Percentiles rank a stretch among this genome's conserved stretches.
Evolutionary conservation across 306 rosid species (phyloP).

Genomic region (Coriaria nepalensis): DNA sequence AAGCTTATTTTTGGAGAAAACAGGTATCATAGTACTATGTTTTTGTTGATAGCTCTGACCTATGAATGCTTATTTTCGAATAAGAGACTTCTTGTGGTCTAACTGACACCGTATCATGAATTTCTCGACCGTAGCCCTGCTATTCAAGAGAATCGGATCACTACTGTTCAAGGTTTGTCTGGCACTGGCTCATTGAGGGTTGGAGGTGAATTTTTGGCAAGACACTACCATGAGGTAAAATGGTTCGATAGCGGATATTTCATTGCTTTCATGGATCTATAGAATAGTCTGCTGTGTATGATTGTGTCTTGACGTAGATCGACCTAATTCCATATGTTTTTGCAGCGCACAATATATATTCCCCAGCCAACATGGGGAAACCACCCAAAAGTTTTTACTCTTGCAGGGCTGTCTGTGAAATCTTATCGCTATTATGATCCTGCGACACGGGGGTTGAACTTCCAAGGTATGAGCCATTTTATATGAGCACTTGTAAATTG

Average conservation of each 20-base stretch:
- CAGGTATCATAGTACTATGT: slow-evolving; percentile 32
- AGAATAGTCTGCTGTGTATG: no score
- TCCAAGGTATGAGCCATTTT: slow-evolving; percentile 46
- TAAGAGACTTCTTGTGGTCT: background rate
- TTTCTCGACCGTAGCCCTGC: slow-evolving; percentile 73
- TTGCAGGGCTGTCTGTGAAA: slow-evolving; percentile 76
- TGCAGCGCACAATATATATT: slow-evolving; percentile 72
- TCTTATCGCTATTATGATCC: slow-evolving; percentile 90
- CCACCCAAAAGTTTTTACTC: slow-evolving; percentile 63
- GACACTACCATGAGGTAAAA: slow-evolving; percentile 80
- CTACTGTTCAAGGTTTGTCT: slow-evolving; percentile 87
- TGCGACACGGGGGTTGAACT: slow-evolving; percentile 81
- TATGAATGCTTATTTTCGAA: background rate
- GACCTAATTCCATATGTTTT: no score
- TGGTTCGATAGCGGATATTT: no score
- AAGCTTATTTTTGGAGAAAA: slow-evolving; percentile 85
- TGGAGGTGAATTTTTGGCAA: slow-evolving; percentile 93
- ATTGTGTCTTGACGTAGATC: no score
- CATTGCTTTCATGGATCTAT: no score
- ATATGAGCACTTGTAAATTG: background rate
- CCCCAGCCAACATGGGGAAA: slow-evolving; percentile 98
- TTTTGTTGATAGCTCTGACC: background rate
- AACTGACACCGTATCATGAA: slow-evolving; percentile 6
- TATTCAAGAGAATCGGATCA: slow-evolving; percentile 66
- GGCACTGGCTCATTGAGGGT: slow-evolving; percentile 98